These are phyloP conservation scores for Blastocystis hominis DNA, from an alignment of 352 stramenopile species.

Conservation along the genomic window DNA sequence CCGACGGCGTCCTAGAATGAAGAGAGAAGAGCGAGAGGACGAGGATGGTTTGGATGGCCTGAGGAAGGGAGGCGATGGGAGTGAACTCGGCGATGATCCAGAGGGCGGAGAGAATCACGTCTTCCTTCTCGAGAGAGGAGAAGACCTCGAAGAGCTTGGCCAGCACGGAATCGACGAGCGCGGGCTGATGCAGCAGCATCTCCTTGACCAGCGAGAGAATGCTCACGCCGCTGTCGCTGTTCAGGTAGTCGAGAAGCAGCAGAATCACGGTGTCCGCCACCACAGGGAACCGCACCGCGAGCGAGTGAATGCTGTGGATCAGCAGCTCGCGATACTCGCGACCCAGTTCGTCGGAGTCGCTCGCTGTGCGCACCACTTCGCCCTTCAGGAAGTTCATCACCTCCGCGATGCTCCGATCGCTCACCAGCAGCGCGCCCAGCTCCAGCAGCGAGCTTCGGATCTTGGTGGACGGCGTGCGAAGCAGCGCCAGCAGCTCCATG, in stretches of 20 bases:
- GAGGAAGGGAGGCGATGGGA: slow-evolving; percentile 69
- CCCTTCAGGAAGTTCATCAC: slow-evolving; percentile 71
- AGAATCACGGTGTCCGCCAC: slow-evolving; percentile 92
- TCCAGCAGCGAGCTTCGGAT: slow-evolving; percentile 91
- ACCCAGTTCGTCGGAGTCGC: slow-evolving; percentile 71
- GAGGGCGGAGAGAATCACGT: slow-evolving; percentile 89
- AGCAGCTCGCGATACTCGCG: slow-evolving; percentile 95
- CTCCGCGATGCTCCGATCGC: slow-evolving; percentile 88
- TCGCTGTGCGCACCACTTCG: slow-evolving; percentile 69
- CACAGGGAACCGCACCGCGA: slow-evolving; percentile 89
- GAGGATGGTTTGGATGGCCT: slow-evolving; percentile 77
- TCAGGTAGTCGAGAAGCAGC: slow-evolving; percentile 96
- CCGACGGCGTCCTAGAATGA: slow-evolving; percentile 65
- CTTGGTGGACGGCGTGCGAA: slow-evolving; percentile 89
- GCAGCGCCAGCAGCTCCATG: slow-evolving; percentile 94
- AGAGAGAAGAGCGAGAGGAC: slow-evolving; percentile 64
- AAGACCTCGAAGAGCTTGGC: slow-evolving; percentile 85
- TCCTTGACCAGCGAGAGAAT: slow-evolving; percentile 94
- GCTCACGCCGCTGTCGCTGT: slow-evolving; percentile 86
- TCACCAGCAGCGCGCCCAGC: slow-evolving; percentile 93
- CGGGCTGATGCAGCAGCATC: slow-evolving; percentile 89
- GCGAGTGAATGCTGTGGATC: slow-evolving; percentile 92
- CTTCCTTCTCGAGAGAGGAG: slow-evolving; percentile 79
- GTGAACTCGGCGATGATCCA: slow-evolving; percentile 89
- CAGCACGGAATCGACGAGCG: slow-evolving; percentile 80